phyloP scores from a whole-genome alignment of 371 early-diverging fungal genomes.

The Furculomyces boomerangus region DNA sequence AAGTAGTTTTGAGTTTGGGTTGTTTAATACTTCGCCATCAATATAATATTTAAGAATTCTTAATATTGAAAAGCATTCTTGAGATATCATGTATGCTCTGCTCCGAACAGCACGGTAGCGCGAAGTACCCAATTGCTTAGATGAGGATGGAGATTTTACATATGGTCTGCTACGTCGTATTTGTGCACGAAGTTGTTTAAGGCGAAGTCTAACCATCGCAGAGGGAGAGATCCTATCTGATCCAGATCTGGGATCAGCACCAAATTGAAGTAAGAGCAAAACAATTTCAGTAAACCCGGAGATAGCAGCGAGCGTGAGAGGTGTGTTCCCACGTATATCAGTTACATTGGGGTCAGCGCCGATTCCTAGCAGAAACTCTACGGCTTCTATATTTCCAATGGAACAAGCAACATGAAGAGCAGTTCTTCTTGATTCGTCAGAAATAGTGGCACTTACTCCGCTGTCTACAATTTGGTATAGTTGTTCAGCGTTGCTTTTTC shows the following conservation, averaged over 20 bases:
- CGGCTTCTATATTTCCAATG: constrained; percentile 20
- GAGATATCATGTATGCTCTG: not conserved
- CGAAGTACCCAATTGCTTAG: not conserved
- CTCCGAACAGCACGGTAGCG: not conserved
- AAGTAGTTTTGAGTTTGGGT: not conserved
- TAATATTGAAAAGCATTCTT: not conserved
- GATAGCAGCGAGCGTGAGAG: constrained; percentile 15
- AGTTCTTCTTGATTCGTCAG: constrained; percentile 12
- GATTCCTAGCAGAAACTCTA: constrained; percentile 27
- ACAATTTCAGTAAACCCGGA: constrained; percentile 10
- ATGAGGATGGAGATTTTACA: not conserved
- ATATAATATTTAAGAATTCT: not conserved
- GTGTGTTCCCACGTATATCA: constrained; percentile 20
- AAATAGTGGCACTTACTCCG: constrained; percentile 5
- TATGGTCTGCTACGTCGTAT: constrained; percentile 4
- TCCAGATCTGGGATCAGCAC: constrained; percentile 19
- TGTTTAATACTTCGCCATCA: not conserved
- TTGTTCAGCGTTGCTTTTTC: constrained; percentile 9
- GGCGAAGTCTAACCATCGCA: constrained; percentile 17
- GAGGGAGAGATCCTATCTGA: constrained; percentile 11
- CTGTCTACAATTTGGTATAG: constrained; percentile 6
- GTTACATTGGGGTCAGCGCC: constrained; percentile 26
- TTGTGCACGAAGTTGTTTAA: constrained; percentile 11
- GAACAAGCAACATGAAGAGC: constrained; percentile 33
- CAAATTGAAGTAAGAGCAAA: constrained; percentile 11